Evolutionary conservation across 352 stramenopile species (phyloP), one percentile per base, ranked within the genome.

Genomic region (Pythium dissimile): DNA sequence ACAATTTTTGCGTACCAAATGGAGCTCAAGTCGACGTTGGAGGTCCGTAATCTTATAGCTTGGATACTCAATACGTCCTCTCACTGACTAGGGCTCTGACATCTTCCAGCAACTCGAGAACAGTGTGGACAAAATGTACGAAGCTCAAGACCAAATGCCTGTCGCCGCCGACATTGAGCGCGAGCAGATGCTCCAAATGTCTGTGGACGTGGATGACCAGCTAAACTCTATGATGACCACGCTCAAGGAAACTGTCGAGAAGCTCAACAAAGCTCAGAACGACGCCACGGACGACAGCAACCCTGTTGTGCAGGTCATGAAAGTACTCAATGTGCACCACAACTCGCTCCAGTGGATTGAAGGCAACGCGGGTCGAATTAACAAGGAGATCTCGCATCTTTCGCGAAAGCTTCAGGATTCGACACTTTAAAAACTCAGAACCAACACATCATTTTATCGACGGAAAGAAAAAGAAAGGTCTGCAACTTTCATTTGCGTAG

Each of bases 111-210:
- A 92, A 90, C 58, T 94, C 47, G 85, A 94, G 61, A 87, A 90
- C 57, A 92, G 83, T 47, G 82, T 94, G 12, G 85, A 94, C 79
- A 94, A 94, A 51, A 91, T 94, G 81, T 94, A 92, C 59, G 85
- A 94, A 58, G 66, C 76, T 27, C 83, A 94, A 59, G 77, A 90
- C 28, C 85, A 93, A 49, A 92, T 93, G 75, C 85, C 85, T 13
- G 72, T 92, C 2, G 79, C 85, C 8, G 85, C 85, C 0, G 85
- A 94, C 50, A 92, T 93, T 59, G 83, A 94, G 59, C 83, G 85
- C 51, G 85, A 94, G 64, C 80, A 92, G 59, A 91, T 83, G 42
- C 66, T 94, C 43, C 85, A 94, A 67, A 73, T 93, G 39, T 92
- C 85, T 9, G 81, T 94, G 21, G 85, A 94, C 57, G 72, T 94